Evolutionary conservation across 78 protist genomes (phyloP).

Genomic region (Dictyostelium discoideum): dicty_2.7 NC_007088.5:4332001-4332500

Average conservation of each 20-base stretch:
- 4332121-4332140: constrained; percentile 67
- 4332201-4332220: constrained; percentile 36
- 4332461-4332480: neutral
- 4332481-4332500: neutral
- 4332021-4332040: constrained; percentile 56
- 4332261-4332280: no score
- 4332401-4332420: neutral
- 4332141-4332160: constrained; percentile 89
- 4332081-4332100: constrained; percentile 59
- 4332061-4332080: constrained; percentile 48
- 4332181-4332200: constrained; percentile 52
- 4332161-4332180: constrained; percentile 83
- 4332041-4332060: constrained; percentile 15
- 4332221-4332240: constrained; percentile 12
- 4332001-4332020: constrained; percentile 45
- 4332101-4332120: constrained; percentile 81
- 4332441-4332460: neutral
- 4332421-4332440: neutral
- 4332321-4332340: neutral
- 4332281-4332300: no score
- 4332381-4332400: constrained; percentile 2
- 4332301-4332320: no score
- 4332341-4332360: neutral
- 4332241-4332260: neutral
- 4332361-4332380: neutral